Base-by-base conservation (phyloP, 2,329 filamentous ascomycete genomes). In the Paraphaeosphaeria sporulosa region DNA sequence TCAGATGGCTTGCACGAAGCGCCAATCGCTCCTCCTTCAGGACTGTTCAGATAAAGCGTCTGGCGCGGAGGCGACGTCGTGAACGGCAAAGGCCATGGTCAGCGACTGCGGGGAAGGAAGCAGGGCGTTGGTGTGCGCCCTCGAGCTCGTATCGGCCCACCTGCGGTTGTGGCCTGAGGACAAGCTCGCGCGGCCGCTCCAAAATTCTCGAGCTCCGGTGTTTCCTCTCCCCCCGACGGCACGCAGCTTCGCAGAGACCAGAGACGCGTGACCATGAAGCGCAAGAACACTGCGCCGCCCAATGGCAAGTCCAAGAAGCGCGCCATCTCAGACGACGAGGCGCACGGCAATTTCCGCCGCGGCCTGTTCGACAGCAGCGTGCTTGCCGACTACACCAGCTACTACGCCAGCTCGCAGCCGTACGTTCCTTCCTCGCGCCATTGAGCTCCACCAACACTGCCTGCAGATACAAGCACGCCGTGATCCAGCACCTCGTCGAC, bases 401-500 rank as follows among this genome's bases (percentile, higher is more conserved):
- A 74, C 61, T 79, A 79, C 63, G 76, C 75, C 40, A 61, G 70
- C 12, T 79, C 77, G 54, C 71, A 78, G 63, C 77, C 77, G 78
- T 79, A 76, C 48, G 75, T 65, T 30, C 19, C 40, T 42, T 52
- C 42, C 34, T 12, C 27, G n/a, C 23, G 13, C 44, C 30, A n/a
- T 47, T 48, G 23, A 32, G 55, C 50, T 19, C 32, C 48, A 7
- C 46, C 36, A 34, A 40, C 60, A 71, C 44, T 65, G 25, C 17
- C 12, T 8, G 3, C 19, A 87, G 85, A 5, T 99, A 99, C 84
- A 93, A 94, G 76, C 94, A 99, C 78, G 91, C 91, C 69, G 94
- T 99, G 54, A 97, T 99, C 74, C 85, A 88, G 68, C 83, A 87
- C 56, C 83, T 99, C 46, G 90, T 98, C 76, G 84, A 95, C 79